Base-by-base conservation (phyloP, 441 rosid species). In the Brassica hybrid region DNA sequence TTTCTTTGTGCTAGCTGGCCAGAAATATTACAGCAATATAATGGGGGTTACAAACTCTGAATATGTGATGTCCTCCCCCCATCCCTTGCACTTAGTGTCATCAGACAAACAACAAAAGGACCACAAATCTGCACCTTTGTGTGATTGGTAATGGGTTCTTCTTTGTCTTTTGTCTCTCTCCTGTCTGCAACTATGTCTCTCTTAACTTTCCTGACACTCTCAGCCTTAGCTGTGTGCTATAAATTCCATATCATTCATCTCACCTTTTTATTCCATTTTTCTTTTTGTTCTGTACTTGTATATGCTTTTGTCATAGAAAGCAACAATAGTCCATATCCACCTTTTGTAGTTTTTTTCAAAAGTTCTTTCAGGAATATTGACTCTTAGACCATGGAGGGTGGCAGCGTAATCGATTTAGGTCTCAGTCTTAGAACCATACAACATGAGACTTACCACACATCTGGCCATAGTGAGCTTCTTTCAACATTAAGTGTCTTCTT, bases 391-490 rank as follows among this genome's bases (percentile, higher is more conserved):
- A 79, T 79, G 80, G 86, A 86, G 67, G 87, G 84, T 17, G 85
- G 74, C 19, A 82, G 85, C 16, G 25, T 87, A 57, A 89, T 91
- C 56, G 90, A 91, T 83, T 86, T 91, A 17, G 93, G 91, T 60
- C 94, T 91, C 70, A 91, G 91, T 76, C 92, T 93, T 43, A 74
- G 80, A 77, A 86, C 92, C 64, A 72, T 69, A 52, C 88, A 88
- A 69, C 89, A 91, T 64, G 86, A 88, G 45, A 71, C 85, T 52
- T 81, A 78, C 83, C 85, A 79, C 77, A 81, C 84, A 67, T 80
- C 94, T 25, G 83, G 77, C 77, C 87, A 82, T 2, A 62, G 94
- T 88, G 83, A 67, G 90, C 64, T 58, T 62, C 57, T 54, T 70
- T 8, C 30, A 19, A 21, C 30, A 21, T 19, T 11, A 21, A 56